Conservation (phyloP, 176 grass and related monocot species). For the Elaeis guineensis region DNA sequence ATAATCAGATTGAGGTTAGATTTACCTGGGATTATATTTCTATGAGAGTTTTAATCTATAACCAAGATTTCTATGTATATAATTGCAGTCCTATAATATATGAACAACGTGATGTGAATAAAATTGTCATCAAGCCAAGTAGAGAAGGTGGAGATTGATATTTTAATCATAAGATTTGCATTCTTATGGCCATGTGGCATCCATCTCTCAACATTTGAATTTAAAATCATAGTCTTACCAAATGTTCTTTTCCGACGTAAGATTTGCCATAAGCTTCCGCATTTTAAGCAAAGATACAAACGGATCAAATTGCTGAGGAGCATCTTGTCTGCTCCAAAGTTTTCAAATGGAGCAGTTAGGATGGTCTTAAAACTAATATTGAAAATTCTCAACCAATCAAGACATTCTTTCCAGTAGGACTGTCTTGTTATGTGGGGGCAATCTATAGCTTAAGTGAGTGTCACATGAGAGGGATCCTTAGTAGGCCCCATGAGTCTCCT, state of each 20-base stretch:
- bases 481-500: slow-evolving; percentile 33
- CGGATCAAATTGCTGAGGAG: slow-evolving; percentile 4
- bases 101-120: too few species aligned
- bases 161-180: too few species aligned
- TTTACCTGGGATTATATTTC: too few species aligned
- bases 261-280: slow-evolving; percentile 2
- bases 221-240: background rate
- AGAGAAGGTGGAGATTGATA: too few species aligned
- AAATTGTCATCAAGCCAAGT: too few species aligned
- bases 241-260: background rate
- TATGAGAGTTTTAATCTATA: too few species aligned
- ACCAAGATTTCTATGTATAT: too few species aligned
- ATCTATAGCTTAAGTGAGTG: slow-evolving; percentile 41
- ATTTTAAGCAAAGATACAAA: slow-evolving; percentile 9
- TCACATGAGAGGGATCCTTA: slow-evolving; percentile 41
- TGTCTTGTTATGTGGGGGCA: slow-evolving; percentile 29
- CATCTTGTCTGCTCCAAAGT: slow-evolving; percentile 11
- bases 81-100: too few species aligned
- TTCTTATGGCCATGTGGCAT: too few species aligned
- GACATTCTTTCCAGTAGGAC: slow-evolving; percentile 36
- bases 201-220: background rate
- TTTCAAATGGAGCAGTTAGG: slow-evolving; percentile 60
- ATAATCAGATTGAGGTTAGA: too few species aligned
- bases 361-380: slow-evolving; percentile 19
- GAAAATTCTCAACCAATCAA: slow-evolving; percentile 11